phyloP scores from a whole-genome alignment of 345 rosid genomes.

The Cardiospermum halicacabum region DNA sequence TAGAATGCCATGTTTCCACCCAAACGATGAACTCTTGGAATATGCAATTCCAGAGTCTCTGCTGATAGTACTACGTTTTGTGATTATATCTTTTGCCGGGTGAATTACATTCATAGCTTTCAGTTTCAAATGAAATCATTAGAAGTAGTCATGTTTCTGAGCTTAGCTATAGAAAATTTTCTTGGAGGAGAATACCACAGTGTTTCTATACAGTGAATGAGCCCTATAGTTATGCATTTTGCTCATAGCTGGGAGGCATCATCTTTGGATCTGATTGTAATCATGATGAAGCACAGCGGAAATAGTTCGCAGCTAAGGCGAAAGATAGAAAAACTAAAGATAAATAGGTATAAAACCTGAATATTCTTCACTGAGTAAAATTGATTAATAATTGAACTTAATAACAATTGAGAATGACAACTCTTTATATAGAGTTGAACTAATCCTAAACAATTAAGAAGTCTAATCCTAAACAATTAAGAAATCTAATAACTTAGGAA shows the following conservation, averaged over 20 bases:
- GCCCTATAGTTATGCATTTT: neutral
- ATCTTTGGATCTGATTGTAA: neutral
- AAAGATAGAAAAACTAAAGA: too few relatives aligned
- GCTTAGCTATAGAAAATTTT: neutral
- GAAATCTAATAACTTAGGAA: too few relatives aligned
- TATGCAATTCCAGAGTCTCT: neutral
- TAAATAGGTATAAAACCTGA: too few relatives aligned
- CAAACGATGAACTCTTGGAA: neutral
- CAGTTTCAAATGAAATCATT: too few relatives aligned
- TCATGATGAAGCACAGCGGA: too few relatives aligned
- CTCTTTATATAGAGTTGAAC: too few relatives aligned
- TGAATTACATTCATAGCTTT: neutral
- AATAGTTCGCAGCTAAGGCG: too few relatives aligned
- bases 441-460: too few relatives aligned
- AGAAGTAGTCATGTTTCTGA: neutral
- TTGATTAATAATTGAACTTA: too few relatives aligned
- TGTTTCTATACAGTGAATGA: neutral
- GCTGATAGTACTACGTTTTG: neutral
- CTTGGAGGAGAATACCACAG: neutral
- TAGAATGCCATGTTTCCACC: neutral
- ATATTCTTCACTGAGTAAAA: too few relatives aligned
- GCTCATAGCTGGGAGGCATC: neutral
- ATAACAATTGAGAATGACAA: too few relatives aligned
- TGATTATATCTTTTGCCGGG: neutral
- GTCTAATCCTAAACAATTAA: too few relatives aligned